Evolutionary conservation across 768 basidiomycete species (phyloP), one percentile per base, ranked within the genome.

Genomic region (Sarcodon aspratus): DNA sequence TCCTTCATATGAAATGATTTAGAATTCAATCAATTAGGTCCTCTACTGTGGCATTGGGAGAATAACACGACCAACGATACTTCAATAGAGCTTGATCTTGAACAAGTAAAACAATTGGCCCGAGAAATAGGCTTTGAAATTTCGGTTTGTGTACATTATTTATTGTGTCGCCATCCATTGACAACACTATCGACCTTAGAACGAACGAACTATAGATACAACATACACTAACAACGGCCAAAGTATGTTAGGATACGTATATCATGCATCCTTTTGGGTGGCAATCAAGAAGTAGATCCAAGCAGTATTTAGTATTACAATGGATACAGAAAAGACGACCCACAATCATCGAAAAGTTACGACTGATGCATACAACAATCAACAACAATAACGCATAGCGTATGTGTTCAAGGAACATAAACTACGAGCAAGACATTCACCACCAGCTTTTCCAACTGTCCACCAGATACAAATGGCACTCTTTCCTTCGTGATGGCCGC

Each of bases 41-140:
- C 95, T 0, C 67, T 95, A 1, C 66, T 97, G n/a, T 98, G 95
- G 94, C 95, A 98, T 61, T 97, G 82, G 64, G 94, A 97, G 59
- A 94, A 95, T 64, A 92, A 89, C 59, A 72, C 62, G 48, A 78
- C 79, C 37, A 79, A 80, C 53, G 90, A 95, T 54, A 74, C 80
- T 0, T 91, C 88, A 1, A 73, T 98, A 34, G 94, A 97, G 64
- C 72, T 97, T 13, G 84, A 82, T 57, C 66, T 97, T n/a, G 86
- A 89, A 50, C 93, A 97, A 59, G 75, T 96, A 35, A 95, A 92
- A 60, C 63, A 64, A 0, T 72, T 97, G 6, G 83, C 80, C 2
- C 70, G 71, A 18, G 66, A 68, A 44, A 76, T 96, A 9, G 93
- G 95, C 0, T 95, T 98, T 55, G 80, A 81, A 54, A 68, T 97